Conservation (phyloP, 169 alveolate genomes). For the Cryptosporidium andersoni region DNA sequence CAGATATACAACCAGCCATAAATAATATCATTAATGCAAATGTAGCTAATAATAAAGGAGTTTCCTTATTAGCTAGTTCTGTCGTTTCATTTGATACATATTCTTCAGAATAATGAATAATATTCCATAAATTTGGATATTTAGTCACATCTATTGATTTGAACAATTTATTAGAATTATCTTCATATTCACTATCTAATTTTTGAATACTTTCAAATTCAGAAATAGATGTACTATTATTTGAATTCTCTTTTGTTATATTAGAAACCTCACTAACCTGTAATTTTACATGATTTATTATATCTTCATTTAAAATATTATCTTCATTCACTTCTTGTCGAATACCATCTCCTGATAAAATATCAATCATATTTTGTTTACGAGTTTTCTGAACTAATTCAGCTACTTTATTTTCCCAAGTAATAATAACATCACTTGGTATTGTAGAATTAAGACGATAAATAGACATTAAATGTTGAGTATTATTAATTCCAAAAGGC, state of each 20-base stretch:
- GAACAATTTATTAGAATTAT: background rate
- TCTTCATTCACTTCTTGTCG: background rate
- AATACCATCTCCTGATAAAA: background rate
- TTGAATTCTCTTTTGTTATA: slow-evolving; percentile 1
- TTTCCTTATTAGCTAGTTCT: slow-evolving; percentile 66
- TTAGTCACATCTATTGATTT: slow-evolving; percentile 1
- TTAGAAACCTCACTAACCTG: background rate
- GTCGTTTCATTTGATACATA: slow-evolving; percentile 59
- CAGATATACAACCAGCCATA: slow-evolving; percentile 63
- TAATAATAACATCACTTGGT: slow-evolving; percentile 48
- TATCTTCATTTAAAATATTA: background rate
- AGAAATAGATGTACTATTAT: background rate
- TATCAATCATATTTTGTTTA: slow-evolving; percentile 8
- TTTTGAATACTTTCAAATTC: too few species aligned
- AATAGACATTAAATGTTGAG: slow-evolving; percentile 55
- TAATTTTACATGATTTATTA: background rate
- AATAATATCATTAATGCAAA: slow-evolving; percentile 63
- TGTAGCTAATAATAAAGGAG: slow-evolving; percentile 62
- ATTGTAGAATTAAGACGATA: slow-evolving; percentile 53
- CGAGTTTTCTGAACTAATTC: slow-evolving; percentile 31
- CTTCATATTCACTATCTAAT: background rate
- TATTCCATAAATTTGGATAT: slow-evolving; percentile 41
- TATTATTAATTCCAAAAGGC: slow-evolving; percentile 52
- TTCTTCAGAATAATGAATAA: slow-evolving; percentile 56
- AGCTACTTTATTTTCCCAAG: slow-evolving; percentile 67